Conservation (phyloP, 2,329 filamentous ascomycete species). For the Xylariales sp. region DNA sequence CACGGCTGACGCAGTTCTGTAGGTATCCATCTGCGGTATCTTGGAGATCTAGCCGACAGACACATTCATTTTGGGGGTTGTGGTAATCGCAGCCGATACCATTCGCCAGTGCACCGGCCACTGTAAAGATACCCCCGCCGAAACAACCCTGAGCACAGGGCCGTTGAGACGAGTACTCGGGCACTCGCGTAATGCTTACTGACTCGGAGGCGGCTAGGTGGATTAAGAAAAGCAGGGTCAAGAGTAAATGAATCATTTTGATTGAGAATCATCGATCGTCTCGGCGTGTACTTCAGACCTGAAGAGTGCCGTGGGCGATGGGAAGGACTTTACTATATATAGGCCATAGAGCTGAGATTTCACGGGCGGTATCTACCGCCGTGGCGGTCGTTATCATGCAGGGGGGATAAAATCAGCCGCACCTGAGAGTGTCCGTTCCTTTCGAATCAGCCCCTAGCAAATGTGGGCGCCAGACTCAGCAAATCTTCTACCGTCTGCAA, state of each 20-base stretch:
- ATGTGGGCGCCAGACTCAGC: background rate
- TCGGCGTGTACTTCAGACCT: background rate
- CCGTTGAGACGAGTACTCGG: constrained; percentile 20
- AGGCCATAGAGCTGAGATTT: background rate
- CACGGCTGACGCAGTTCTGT: constrained; percentile 6
- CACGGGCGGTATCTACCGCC: background rate
- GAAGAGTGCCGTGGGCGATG: background rate
- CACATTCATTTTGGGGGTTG: constrained; percentile 14
- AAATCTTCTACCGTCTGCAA: background rate
- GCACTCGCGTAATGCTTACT: constrained; percentile 4
- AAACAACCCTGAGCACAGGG: constrained; percentile 27
- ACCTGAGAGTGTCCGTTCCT: constrained; percentile 11
- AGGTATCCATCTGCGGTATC: constrained; percentile 13
- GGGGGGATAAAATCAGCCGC: constrained; percentile 17
- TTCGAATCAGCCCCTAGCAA: background rate
- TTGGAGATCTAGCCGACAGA: constrained; percentile 29
- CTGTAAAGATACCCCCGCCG: background rate
- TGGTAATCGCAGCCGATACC: constrained; percentile 15
- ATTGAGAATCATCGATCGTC: background rate
- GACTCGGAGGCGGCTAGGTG: constrained; percentile 8
- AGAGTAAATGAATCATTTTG: background rate
- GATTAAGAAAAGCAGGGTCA: constrained; percentile 1
- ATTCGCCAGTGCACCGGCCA: constrained; percentile 7
- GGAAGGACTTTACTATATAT: background rate
- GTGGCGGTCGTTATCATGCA: background rate